Base-by-base conservation (phyloP, 257 asterid genomes). In the Plectranthus barbatus region DNA sequence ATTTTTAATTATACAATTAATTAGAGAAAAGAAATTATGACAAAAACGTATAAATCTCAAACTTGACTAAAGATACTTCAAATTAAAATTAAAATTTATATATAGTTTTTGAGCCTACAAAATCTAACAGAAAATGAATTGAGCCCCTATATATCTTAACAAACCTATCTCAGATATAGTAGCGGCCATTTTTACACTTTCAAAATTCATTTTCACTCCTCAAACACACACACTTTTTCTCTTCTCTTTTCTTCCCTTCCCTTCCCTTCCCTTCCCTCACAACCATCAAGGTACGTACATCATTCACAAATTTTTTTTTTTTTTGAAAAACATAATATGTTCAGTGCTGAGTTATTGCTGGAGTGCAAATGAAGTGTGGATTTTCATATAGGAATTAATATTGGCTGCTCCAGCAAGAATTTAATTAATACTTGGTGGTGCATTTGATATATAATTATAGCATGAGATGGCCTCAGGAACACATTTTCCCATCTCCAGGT, bases 381-480 rank as follows among this genome's bases (percentile, higher is more conserved):
- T 5, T 26, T 26, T 26, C 5, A 26, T 5, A 26, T 5, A 1
- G 3, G 31, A 26, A 26, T 26, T 26, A 2, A 26, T 26, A 26
- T 5, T 5, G 2, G 5, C n/a, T 26, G 31, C 31, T 26, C 47
- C 63, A 54, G 23, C 14, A 31, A 31, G 36, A 31, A 31, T 1
- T 31, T 31, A 31, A 4, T 31, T 31, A 31, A 31, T 31, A 2
- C 31, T 26, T 26, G 17, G 6, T 41, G 0, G 2, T 41, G 14
- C 1, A 4, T 13, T n/a, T 42, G 7, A 12, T 11, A 0, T 41
- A 6, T 4, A 13, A 5, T 18, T 42, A 9, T 42, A 42, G 46
- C n/a, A 64, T 39, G 75, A 63, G 29, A 83, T 86, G 91, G 79
- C 62, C 10, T 17, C 81, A 39, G 69, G 68, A 59, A 37, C 13